These are phyloP conservation scores for Wickerhamomyces rabaulensis DNA, from an alignment of 805 yeast species.

Conservation along the genomic window DNA sequence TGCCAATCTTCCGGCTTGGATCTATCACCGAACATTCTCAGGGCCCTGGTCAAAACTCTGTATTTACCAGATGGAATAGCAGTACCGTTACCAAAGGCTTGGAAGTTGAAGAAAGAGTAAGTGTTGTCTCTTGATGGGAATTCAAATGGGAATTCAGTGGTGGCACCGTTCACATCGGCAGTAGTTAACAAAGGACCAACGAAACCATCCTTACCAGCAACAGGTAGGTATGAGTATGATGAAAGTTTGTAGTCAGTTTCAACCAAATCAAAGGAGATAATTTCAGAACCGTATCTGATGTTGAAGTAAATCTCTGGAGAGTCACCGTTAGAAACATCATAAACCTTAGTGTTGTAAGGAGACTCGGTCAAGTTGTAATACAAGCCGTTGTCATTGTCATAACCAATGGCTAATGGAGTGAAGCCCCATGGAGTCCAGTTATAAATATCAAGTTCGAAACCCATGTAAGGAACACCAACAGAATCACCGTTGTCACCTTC, in stretches of 20 bases:
- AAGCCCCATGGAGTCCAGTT: constrained; percentile 7
- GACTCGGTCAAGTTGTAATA: constrained; percentile 6
- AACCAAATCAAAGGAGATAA: constrained; percentile 11
- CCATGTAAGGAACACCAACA: constrained; percentile 15
- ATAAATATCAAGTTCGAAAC: constrained; percentile 9
- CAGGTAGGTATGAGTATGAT: constrained; percentile 4
- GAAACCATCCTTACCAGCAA: constrained; percentile 3
- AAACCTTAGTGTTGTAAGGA: not conserved
- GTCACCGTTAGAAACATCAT: not conserved
- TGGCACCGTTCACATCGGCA: constrained; percentile 1
- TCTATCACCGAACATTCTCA: constrained; percentile 8
- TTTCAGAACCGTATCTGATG: constrained; percentile 9
- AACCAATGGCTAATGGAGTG: constrained; percentile 4
- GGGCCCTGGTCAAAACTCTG: constrained; percentile 8
- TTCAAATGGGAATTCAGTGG: constrained; percentile 4
- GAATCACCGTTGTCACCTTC: constrained; percentile 13
- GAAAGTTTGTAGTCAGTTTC: constrained; percentile 8
- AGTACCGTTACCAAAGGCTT: not conserved
- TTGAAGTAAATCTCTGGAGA: constrained; percentile 6
- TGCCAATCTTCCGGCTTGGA: constrained; percentile 8
- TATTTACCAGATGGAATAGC: constrained; percentile 10
- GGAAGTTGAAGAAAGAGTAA: not conserved
- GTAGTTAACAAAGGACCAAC: constrained; percentile 3
- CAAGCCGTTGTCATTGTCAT: not conserved
- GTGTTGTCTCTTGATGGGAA: not conserved